Percentiles rank a stretch among this genome's conserved stretches.
phyloP scores from a whole-genome alignment of 805 yeast species.

The Metschnikowia lunata region DNA sequence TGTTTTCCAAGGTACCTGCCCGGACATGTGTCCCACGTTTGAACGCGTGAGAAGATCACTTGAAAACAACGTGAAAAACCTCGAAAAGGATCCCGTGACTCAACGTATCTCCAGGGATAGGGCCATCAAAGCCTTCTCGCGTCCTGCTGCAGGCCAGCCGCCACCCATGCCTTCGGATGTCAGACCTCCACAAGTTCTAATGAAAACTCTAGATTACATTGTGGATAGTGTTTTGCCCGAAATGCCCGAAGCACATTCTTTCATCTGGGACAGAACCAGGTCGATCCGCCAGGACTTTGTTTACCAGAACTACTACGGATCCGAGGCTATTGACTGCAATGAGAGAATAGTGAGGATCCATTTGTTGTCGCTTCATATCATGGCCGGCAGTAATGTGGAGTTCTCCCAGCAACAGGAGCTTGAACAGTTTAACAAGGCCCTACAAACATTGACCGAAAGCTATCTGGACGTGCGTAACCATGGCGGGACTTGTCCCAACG shows the following conservation, averaged over 20 bases:
- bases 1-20: conserved; percentile 79
- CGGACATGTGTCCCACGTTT: conserved; percentile 91
- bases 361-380: conserved; percentile 71
- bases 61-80: conserved; percentile 77
- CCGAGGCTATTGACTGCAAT: conserved; percentile 89
- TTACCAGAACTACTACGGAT: conserved; percentile 88
- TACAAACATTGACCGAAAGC: conserved; percentile 84
- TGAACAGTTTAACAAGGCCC: conserved; percentile 87
- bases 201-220: conserved; percentile 64
- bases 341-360: conserved; percentile 90
- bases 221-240: conserved; percentile 57
- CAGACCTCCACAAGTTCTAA: conserved; percentile 79
- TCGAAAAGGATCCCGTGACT: conserved; percentile 61
- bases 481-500: conserved; percentile 71
- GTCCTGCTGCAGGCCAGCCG: conserved; percentile 98
- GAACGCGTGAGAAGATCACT: conserved; percentile 84
- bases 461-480: conserved; percentile 72
- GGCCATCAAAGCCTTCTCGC: conserved; percentile 87
- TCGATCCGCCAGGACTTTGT: conserved; percentile 97
- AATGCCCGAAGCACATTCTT: conserved; percentile 82
- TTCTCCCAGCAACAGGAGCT: conserved; percentile 93
- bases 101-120: conserved; percentile 50
- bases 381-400: conserved; percentile 69
- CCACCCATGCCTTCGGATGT: conserved; percentile 98
- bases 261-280: conserved; percentile 95